phyloP scores from a whole-genome alignment of 2,329 filamentous ascomycete species.

The Fusarium graminum region DNA sequence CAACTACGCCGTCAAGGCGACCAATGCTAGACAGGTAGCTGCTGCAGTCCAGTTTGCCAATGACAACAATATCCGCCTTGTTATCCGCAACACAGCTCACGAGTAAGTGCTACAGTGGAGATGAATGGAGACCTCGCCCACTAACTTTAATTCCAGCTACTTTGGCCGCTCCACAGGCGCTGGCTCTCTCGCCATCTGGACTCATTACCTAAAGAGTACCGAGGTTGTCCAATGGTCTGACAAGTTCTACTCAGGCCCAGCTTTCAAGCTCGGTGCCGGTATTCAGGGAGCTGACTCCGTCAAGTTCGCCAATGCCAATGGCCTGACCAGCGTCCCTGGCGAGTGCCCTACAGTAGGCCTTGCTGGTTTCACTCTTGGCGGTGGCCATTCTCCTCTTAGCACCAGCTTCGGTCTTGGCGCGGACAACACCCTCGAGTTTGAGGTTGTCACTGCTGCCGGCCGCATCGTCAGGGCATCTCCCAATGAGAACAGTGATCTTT shows the following conservation, averaged over 20 bases:
- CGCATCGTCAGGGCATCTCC: constrained; percentile 62
- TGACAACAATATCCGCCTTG: constrained; percentile 61
- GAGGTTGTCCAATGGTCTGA: constrained; percentile 56
- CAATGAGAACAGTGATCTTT: constrained; percentile 66
- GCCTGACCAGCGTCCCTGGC: constrained; percentile 66
- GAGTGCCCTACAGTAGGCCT: constrained; percentile 69
- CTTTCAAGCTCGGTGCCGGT: constrained; percentile 68
- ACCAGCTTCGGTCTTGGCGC: constrained; percentile 69
- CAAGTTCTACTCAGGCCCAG: constrained; percentile 62
- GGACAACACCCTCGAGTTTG: constrained; percentile 69
- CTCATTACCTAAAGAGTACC: constrained; percentile 58
- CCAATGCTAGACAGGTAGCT: constrained; percentile 50
- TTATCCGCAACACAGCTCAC: constrained; percentile 67
- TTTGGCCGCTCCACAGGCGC: constrained; percentile 70
- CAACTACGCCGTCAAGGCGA: constrained; percentile 56
- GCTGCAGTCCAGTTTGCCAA: constrained; percentile 52
- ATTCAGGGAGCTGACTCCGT: constrained; percentile 64
- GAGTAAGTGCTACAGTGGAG: constrained; percentile 55
- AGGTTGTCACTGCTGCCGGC: constrained; percentile 68
- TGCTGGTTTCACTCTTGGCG: constrained; percentile 71
- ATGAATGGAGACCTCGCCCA: background rate
- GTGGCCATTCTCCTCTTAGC: constrained; percentile 65
- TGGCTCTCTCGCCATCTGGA: constrained; percentile 58
- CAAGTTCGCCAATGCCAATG: constrained; percentile 60
- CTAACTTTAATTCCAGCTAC: background rate